Conservation (phyloP, 148 eudicot genomes). For the Tetragonia tetragonoides region DNA sequence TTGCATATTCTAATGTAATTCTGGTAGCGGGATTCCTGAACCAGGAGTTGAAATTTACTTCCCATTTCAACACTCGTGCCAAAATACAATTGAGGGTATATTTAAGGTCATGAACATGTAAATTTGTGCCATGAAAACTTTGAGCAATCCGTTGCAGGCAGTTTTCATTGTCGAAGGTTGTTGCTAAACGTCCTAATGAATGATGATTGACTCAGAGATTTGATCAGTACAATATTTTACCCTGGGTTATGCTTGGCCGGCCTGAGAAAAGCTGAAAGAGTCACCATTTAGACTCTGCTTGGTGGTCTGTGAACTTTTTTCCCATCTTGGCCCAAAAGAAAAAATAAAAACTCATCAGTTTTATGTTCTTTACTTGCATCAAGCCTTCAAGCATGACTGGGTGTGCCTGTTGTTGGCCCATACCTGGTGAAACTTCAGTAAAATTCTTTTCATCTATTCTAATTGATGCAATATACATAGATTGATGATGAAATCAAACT, state of each 20-base stretch:
- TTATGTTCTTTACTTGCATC: no score
- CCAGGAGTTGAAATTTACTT: not conserved
- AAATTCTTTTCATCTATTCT: not conserved
- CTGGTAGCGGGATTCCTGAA: not conserved
- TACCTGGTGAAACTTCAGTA: not conserved
- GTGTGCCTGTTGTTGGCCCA: not conserved
- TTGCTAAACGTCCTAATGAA: not conserved
- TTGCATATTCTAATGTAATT: not conserved
- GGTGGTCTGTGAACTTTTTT: no score
- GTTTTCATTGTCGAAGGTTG: not conserved
- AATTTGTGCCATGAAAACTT: not conserved
- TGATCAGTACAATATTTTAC: not conserved
- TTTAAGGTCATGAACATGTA: not conserved
- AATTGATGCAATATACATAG: not conserved
- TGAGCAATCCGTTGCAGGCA: not conserved
- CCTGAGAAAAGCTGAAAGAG: not conserved
- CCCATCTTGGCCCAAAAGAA: no score
- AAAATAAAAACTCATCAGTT: no score
- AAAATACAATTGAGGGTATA: not conserved
- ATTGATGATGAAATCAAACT: not conserved
- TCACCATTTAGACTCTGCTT: not conserved
- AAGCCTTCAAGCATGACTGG: no score
- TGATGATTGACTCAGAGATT: not conserved
- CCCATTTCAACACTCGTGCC: not conserved
- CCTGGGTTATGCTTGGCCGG: not conserved